These are phyloP conservation scores for Candida gigantensis DNA, from an alignment of 1,139 yeast species.

Conservation along the genomic window DNA sequence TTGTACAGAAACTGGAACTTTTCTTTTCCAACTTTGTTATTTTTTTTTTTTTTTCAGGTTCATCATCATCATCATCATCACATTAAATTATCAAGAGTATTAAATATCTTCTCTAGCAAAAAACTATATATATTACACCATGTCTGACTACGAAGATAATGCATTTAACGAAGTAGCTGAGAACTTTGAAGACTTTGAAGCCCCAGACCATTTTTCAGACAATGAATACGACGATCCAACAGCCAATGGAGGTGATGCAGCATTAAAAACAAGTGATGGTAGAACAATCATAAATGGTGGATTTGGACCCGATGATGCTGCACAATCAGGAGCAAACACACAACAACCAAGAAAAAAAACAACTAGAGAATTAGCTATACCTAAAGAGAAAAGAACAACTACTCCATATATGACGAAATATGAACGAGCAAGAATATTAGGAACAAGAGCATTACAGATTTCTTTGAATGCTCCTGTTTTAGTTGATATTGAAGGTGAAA, in stretches of 20 bases:
- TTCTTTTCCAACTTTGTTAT: too few species aligned
- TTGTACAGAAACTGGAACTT: too few species aligned
- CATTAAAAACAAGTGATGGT: slow-evolving; percentile 71
- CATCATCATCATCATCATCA: slow-evolving; percentile 2
- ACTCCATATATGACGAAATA: slow-evolving; percentile 99
- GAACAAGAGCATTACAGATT: slow-evolving; percentile 94
- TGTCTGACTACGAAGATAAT: slow-evolving; percentile 54
- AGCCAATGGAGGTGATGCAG: slow-evolving; percentile 40
- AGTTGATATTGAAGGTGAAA: slow-evolving; percentile 97
- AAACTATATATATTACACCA: slow-evolving; percentile 14
- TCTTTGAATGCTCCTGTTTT: slow-evolving; percentile 98
- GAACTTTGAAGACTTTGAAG: slow-evolving; percentile 79
- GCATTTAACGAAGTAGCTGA: slow-evolving; percentile 79
- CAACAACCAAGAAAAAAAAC: slow-evolving; percentile 50
- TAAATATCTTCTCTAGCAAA: background rate
- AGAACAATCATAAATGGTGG: slow-evolving; percentile 72
- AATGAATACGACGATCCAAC: slow-evolving; percentile 40
- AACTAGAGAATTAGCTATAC: slow-evolving; percentile 79
- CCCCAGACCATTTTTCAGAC: slow-evolving; percentile 74
- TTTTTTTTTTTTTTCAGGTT: too few species aligned
- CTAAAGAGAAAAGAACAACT: slow-evolving; percentile 85
- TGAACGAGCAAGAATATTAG: slow-evolving; percentile 94
- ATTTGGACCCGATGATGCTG: slow-evolving; percentile 59
- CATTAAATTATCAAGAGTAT: too few species aligned
- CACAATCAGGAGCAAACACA: slow-evolving; percentile 34